phyloP scores from a whole-genome alignment of 2,329 filamentous ascomycete species.

The Colletotrichum lentis region DNA sequence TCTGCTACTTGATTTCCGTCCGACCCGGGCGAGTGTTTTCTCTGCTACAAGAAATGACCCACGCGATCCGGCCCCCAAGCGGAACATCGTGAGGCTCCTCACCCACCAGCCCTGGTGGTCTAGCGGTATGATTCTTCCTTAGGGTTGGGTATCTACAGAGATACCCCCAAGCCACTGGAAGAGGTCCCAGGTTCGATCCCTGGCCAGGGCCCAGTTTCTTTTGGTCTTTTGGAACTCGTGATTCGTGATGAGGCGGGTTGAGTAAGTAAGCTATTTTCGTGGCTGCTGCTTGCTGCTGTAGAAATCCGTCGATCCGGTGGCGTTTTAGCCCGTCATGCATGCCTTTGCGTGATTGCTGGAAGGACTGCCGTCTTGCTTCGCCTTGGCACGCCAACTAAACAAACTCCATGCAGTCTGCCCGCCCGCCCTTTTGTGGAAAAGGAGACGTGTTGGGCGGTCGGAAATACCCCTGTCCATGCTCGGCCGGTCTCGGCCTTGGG shows the following conservation, averaged over 20 bases:
- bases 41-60: background rate
- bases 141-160: conserved; percentile 3
- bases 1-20: background rate
- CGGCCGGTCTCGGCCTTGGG: conserved; percentile 35
- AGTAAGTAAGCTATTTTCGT: conserved; percentile 5
- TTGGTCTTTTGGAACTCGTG: background rate
- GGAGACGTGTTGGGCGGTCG: conserved; percentile 19
- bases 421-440: conserved; percentile 20
- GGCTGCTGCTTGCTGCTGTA: background rate
- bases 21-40: fast-evolving
- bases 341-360: conserved; percentile 4
- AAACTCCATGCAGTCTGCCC: background rate
- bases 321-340: background rate
- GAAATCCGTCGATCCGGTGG: background rate
- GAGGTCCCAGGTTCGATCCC: conserved; percentile 38
- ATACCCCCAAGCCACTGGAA: conserved; percentile 5
- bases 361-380: background rate
- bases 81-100: background rate
- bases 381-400: background rate
- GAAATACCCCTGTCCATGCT: conserved; percentile 36
- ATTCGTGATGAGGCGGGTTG: background rate
- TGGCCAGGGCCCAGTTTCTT: conserved; percentile 24
- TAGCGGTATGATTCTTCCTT: conserved; percentile 39
- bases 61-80: background rate
- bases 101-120: conserved; percentile 27